Evolutionary conservation across 2,329 filamentous ascomycete species (phyloP).

Genomic region (Colletotrichum eremochloae): DNA sequence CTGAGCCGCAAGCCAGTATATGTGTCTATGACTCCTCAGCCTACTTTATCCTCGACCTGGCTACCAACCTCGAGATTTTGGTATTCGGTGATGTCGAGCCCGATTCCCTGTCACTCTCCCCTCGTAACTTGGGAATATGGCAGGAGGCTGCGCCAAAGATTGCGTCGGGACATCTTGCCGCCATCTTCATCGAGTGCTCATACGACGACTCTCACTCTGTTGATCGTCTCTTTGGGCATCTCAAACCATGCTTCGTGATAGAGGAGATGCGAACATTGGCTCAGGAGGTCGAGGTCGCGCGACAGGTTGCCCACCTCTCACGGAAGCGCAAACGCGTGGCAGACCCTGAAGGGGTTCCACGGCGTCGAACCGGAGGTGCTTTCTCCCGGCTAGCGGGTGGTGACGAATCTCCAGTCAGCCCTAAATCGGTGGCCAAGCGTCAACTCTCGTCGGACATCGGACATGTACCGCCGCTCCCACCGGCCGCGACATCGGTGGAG

Average conservation of each 20-base stretch:
- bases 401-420: constrained; percentile 65
- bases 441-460: constrained; percentile 50
- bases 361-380: constrained; percentile 35
- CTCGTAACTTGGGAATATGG: constrained; percentile 88
- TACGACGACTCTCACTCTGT: constrained; percentile 86
- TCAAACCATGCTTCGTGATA: constrained; percentile 86
- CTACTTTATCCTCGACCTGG: constrained; percentile 88
- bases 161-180: constrained; percentile 76
- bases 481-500: constrained; percentile 34
- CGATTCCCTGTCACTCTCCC: constrained; percentile 84
- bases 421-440: constrained; percentile 56
- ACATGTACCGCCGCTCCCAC: constrained; percentile 62
- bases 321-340: constrained; percentile 75
- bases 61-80: constrained; percentile 81
- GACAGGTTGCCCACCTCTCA: constrained; percentile 52
- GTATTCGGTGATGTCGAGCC: constrained; percentile 98
- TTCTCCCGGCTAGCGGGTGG: constrained; percentile 38
- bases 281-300: constrained; percentile 72
- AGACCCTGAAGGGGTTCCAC: constrained; percentile 50
- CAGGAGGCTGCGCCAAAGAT: constrained; percentile 90
- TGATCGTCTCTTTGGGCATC: constrained; percentile 86
- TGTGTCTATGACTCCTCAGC: constrained; percentile 91
- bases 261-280: constrained; percentile 83
- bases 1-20: constrained; percentile 55
- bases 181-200: constrained; percentile 95